Conservation (phyloP, 164 flowering plant species). For the Vitis amurensis region DNA sequence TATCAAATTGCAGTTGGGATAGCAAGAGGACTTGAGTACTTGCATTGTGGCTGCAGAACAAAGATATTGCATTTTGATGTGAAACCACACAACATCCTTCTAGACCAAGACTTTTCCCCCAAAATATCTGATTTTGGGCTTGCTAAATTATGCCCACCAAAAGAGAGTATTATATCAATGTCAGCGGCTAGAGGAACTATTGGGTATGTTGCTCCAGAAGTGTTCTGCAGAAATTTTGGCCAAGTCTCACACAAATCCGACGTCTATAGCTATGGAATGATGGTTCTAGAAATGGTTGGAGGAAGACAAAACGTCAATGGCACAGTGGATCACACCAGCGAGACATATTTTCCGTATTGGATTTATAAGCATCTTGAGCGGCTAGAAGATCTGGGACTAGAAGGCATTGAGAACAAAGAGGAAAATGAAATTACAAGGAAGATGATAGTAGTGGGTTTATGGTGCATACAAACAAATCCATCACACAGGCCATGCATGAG, state of each 20-base stretch:
- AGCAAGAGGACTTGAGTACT: not conserved
- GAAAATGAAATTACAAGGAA: not conserved
- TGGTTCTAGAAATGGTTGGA: constrained; percentile 10
- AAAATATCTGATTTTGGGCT: constrained; percentile 6
- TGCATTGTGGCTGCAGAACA: not conserved
- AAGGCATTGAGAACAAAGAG: not conserved
- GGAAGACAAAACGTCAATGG: constrained; percentile 1
- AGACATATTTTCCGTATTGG: constrained; percentile 9
- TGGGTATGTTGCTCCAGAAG: too few relatives aligned
- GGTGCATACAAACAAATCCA: constrained; percentile 5
- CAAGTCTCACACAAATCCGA: not conserved
- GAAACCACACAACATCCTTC: not conserved
- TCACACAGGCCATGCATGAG: not conserved
- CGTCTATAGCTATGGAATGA: constrained; percentile 12
- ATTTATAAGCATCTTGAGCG: not conserved
- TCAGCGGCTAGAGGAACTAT: too few relatives aligned
- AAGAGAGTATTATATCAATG: too few relatives aligned
- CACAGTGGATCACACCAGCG: not conserved
- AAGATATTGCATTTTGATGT: constrained; percentile 2
- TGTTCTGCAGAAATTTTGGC: too few relatives aligned
- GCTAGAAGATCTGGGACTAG: too few relatives aligned
- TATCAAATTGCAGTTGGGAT: not conserved
- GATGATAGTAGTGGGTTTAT: not conserved
- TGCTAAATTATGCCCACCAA: not conserved
- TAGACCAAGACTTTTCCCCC: not conserved